Evolutionary conservation across 176 grass and related monocot genomes (phyloP).

Genomic region (Saccharum officinarum): DNA sequence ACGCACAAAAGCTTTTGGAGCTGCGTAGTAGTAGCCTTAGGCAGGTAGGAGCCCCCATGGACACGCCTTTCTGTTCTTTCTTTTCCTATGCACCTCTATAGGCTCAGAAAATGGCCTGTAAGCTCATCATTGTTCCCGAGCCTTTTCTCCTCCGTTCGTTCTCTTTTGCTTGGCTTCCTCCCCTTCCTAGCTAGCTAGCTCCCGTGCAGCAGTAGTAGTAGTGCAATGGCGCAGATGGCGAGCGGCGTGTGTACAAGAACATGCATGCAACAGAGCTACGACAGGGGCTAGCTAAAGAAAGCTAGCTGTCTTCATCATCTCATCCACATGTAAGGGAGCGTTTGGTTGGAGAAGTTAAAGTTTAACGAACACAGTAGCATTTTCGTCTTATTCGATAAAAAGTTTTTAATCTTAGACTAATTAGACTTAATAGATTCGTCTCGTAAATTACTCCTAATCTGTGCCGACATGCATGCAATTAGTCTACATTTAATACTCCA

Average conservation of each 20-base stretch:
- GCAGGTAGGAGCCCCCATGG: slow-evolving; percentile 5
- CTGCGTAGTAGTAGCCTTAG: background rate
- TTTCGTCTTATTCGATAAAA: no score
- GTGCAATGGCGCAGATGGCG: slow-evolving; percentile 26
- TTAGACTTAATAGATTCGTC: no score
- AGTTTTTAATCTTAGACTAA: no score
- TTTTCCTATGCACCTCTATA: slow-evolving; percentile 56
- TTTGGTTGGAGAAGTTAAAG: no score
- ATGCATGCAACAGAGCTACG: slow-evolving; percentile 39
- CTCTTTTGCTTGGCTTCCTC: background rate
- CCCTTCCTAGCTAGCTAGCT: background rate
- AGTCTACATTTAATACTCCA: no score
- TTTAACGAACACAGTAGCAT: no score
- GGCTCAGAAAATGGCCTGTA: slow-evolving; percentile 44
- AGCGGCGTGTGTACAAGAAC: slow-evolving; percentile 9
- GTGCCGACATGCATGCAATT: no score
- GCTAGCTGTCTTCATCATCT: slow-evolving; percentile 4
- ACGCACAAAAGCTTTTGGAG: slow-evolving; percentile 17
- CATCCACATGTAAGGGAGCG: background rate
- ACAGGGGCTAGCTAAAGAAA: background rate
- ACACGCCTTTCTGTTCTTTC: slow-evolving; percentile 59
- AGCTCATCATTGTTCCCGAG: slow-evolving; percentile 47
- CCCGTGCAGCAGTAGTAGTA: background rate
- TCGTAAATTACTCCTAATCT: no score
- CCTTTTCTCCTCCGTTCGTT: background rate